Base-by-base conservation (phyloP, 306 rosid genomes). In the Corylus avellana region DNA sequence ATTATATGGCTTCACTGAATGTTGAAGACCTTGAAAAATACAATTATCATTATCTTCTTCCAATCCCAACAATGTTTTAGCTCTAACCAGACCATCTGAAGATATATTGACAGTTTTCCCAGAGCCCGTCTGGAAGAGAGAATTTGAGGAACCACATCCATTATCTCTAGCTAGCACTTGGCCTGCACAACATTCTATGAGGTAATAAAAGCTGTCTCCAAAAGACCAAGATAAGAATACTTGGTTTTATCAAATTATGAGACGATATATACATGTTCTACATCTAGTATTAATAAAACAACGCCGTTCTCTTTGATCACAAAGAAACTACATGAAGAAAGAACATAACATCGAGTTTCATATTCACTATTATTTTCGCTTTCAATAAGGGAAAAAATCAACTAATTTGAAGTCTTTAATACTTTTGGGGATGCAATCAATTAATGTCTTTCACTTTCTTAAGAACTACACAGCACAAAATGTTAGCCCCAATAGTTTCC, bases 81-180 rank as follows among this genome's bases (percentile, higher is more conserved):
- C 98, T 82, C 90, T 82, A 48, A 81, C 73, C 20, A 94, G 74
- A 79, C 93, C 91, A 5, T 76, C 82, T 20, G 97, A 74, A 80
- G 97, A 91, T 79, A 94, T 82, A 54, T 86, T 85, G 48, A 92
- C 98, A 59, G 20, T 50, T 84, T 88, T 94, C 69, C 98, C 95
- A 12, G 98, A 88, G 7, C 90, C 97, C 1, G 97, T 94, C 78
- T 79, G 89, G 69, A 92, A 94, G 79, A 91, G 87, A 47, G 95
- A 91, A 86, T 89, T 88, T 39, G 93, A 76, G 74, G 90, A 86
- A 74, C 74, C 75, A 78, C 71, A 77, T 79, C 61, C 72, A 73
- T 78, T 73, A 74, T 74, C 87, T 12, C 50, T 71, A 16, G 73
- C 83, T 42, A 76, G 68, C 82, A 79, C 87, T 82, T 81, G 87